phyloP scores from a whole-genome alignment of 2,329 filamentous ascomycete genomes.

The Colletotrichum orbiculare region DNA sequence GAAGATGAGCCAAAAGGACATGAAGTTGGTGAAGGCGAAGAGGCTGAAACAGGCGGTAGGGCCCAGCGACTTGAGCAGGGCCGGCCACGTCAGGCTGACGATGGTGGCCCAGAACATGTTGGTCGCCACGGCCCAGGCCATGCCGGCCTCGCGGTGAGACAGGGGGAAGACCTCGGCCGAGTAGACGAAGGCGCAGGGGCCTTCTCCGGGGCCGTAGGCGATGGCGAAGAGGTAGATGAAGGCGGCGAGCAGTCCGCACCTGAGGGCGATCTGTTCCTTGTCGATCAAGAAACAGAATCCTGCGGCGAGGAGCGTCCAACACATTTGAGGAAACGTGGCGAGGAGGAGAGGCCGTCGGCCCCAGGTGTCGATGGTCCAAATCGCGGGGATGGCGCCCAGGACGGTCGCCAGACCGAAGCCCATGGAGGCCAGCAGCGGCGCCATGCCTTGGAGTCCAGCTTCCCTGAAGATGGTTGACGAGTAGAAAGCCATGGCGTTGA shows the following conservation, averaged over 20 bases:
- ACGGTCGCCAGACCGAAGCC: constrained; percentile 69
- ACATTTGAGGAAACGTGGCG: constrained; percentile 76
- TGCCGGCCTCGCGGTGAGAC: constrained; percentile 71
- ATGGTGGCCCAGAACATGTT: constrained; percentile 66
- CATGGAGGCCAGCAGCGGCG: constrained; percentile 59
- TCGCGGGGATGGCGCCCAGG: constrained; percentile 72
- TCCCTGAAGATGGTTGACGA: constrained; percentile 57
- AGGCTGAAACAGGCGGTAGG: constrained; percentile 49
- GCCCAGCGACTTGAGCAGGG: constrained; percentile 52
- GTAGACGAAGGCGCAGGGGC: constrained; percentile 71
- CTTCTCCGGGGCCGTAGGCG: constrained; percentile 71
- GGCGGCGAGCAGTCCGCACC: constrained; percentile 61
- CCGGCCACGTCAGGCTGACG: constrained; percentile 63
- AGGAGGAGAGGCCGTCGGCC: constrained; percentile 71
- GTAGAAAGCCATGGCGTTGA: constrained; percentile 64
- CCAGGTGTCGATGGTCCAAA: constrained; percentile 75
- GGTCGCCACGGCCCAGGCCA: constrained; percentile 72
- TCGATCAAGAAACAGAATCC: constrained; percentile 52
- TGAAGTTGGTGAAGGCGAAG: constrained; percentile 58
- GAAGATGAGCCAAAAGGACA: constrained; percentile 60
- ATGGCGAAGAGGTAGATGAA: constrained; percentile 76
- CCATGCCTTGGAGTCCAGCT: constrained; percentile 52
- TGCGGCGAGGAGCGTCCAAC: constrained; percentile 64
- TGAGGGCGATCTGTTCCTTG: constrained; percentile 51
- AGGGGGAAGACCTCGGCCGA: constrained; percentile 73